Evolutionary conservation across 176 grass and related monocot species (phyloP), one percentile per base, ranked within the genome.

Genomic region (Cenchrus purpureus): DNA sequence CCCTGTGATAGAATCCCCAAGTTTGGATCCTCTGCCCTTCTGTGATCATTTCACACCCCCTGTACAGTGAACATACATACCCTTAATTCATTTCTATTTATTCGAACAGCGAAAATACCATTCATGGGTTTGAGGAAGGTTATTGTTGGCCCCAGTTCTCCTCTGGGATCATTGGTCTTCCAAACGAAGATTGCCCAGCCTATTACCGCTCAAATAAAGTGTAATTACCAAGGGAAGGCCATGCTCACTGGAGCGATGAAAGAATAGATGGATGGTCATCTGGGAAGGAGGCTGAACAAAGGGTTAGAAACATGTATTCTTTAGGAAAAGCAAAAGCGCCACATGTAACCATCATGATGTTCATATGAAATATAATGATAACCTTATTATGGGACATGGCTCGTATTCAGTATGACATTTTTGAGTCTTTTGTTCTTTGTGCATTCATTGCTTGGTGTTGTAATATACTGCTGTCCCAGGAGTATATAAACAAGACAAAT

Each of bases 1-100:
- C 80, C 92, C 69, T 99, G 97, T 84, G 88, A 99, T 77, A 92
- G 97, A 91, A 89, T 91, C 85, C 91, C 91, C 51, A 92, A 96
- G 93, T 92, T 89, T 63, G 51, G 81, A 89, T 88, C 78, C 89
- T 92, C 97, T 31, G 72, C 50, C 73, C 79, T 73, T 79, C 55
- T 88, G 84, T 96, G 97, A 98, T 92, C 87, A 90, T 90, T 89
- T 91, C 83, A 90, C 93, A 87, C 76, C 68, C 71, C 77, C 69
- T 78, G 80, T 82, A 82, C 80, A 82, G 67, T 72, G 80, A 83
- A 89, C 82, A 92, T 89, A 57, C 84, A 85, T 78, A 67, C 87
- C 79, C 78, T 93, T 82, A 89, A 87, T 89, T 88, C 40, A 85
- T 93, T 91, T 85, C 82, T 95, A 71, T 91, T 82, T 89, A 87